These are phyloP conservation scores for Calonectria honghensis DNA, from an alignment of 2,329 filamentous ascomycete genomes.

Conservation along the genomic window DNA sequence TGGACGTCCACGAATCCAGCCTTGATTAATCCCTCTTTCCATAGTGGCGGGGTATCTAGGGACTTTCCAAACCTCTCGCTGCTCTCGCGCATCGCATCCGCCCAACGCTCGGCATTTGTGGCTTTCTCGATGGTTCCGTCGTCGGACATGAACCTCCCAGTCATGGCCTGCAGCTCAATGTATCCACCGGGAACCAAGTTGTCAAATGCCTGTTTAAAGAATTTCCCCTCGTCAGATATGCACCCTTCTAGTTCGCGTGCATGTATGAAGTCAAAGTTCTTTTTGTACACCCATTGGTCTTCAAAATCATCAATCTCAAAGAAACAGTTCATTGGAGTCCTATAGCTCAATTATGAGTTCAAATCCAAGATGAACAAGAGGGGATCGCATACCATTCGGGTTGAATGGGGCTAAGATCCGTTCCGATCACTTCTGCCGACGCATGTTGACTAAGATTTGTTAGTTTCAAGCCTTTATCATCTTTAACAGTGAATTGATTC, in stretches of 20 bases:
- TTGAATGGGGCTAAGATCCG: slow-evolving; percentile 32
- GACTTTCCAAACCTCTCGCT: slow-evolving; percentile 20
- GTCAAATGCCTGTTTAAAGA: not conserved
- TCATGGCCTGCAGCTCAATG: slow-evolving; percentile 64
- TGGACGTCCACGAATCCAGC: slow-evolving; percentile 19
- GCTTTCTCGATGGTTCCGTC: slow-evolving; percentile 58
- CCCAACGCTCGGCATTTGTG: slow-evolving; percentile 1
- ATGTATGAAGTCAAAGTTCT: not conserved
- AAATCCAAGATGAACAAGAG: not conserved
- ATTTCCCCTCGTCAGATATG: not conserved
- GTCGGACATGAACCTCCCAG: slow-evolving; percentile 59
- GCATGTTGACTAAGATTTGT: slow-evolving; percentile 8
- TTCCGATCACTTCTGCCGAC: slow-evolving; percentile 27
- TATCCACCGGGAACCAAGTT: slow-evolving; percentile 52
- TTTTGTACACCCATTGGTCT: not conserved
- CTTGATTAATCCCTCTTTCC: slow-evolving; percentile 10
- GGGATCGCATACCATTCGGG: slow-evolving; percentile 11
- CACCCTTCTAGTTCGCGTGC: slow-evolving; percentile 4
- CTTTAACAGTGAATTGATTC: not conserved
- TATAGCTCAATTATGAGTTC: not conserved
- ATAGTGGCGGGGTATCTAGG: not conserved
- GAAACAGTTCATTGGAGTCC: slow-evolving; percentile 24
- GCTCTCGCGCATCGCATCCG: slow-evolving; percentile 2
- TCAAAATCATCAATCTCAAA: slow-evolving; percentile 23
- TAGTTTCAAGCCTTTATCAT: not conserved